Conservation (phyloP, 441 rosid genomes). For the Gossypium davidsonii region DNA sequence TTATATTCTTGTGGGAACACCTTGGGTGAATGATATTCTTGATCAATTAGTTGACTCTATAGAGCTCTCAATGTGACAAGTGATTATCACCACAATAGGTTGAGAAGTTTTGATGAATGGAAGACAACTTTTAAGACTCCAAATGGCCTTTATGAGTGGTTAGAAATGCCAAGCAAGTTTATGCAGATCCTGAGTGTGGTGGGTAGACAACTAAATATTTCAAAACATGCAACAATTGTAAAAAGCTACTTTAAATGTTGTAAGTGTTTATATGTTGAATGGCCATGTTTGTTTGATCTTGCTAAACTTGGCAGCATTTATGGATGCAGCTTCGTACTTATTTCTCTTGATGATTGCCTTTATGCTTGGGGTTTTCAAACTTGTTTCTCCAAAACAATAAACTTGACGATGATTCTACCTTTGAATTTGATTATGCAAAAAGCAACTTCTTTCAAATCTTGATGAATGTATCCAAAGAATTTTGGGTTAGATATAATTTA, state of each 20-base stretch:
- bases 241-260: slow-evolving; percentile 79
- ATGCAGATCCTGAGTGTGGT: slow-evolving; percentile 34
- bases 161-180: no score
- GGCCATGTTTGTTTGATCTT: slow-evolving; percentile 90
- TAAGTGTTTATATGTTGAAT: slow-evolving; percentile 85
- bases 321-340: slow-evolving; percentile 83
- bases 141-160: background rate
- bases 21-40: background rate
- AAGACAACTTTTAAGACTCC: background rate
- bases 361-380: slow-evolving; percentile 96
- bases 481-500: slow-evolving; percentile 55
- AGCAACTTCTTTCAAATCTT: slow-evolving; percentile 64
- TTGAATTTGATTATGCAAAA: slow-evolving; percentile 83
- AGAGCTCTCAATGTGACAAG: background rate
- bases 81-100: background rate
- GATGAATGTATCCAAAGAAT: slow-evolving; percentile 70
- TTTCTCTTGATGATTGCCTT: slow-evolving; percentile 79
- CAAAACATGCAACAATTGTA: slow-evolving; percentile 82
- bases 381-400: slow-evolving; percentile 82
- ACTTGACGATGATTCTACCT: slow-evolving; percentile 60
- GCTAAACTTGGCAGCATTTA: slow-evolving; percentile 79
- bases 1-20: background rate
- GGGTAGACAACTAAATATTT: slow-evolving; percentile 57
- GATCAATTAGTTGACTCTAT: background rate
- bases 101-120: background rate